phyloP scores from a whole-genome alignment of 148 eudicot genomes.

The Diospyros kaki region DNA sequence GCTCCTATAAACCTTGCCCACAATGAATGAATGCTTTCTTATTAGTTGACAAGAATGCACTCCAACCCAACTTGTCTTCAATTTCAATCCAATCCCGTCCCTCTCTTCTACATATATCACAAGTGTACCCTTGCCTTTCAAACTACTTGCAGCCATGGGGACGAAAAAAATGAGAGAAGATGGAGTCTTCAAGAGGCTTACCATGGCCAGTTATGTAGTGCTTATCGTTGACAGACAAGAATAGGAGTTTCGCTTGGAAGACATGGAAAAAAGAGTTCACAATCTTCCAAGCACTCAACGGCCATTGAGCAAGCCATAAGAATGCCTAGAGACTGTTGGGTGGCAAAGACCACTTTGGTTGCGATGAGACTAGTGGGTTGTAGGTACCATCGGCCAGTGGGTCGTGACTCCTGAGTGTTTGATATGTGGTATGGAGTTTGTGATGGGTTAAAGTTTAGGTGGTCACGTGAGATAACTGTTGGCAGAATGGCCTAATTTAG shows the following conservation, averaged over 20 bases:
- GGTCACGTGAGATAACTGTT: conserved; percentile 35
- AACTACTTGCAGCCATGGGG: not conserved
- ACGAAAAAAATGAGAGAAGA: conserved; percentile 18
- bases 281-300: conserved; percentile 27
- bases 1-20: no score
- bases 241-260: conserved; percentile 21
- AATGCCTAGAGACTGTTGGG: not conserved
- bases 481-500: no score
- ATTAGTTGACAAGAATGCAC: no score
- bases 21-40: no score
- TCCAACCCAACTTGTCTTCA: no score
- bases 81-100: no score
- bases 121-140: no score
- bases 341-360: not conserved
- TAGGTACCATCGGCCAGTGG: no score
- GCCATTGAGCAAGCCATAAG: conserved; percentile 30
- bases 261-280: conserved; percentile 19
- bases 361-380: no score
- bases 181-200: not conserved
- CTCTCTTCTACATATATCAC: no score
- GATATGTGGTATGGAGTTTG: conserved; percentile 17
- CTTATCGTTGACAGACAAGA: not conserved
- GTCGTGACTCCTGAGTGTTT: conserved; percentile 18
- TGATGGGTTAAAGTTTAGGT: conserved; percentile 22
- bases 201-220: conserved; percentile 20